Base-by-base conservation (phyloP, 1,284 basidiomycete species). In the Rhodotorula glutinis region DNA sequence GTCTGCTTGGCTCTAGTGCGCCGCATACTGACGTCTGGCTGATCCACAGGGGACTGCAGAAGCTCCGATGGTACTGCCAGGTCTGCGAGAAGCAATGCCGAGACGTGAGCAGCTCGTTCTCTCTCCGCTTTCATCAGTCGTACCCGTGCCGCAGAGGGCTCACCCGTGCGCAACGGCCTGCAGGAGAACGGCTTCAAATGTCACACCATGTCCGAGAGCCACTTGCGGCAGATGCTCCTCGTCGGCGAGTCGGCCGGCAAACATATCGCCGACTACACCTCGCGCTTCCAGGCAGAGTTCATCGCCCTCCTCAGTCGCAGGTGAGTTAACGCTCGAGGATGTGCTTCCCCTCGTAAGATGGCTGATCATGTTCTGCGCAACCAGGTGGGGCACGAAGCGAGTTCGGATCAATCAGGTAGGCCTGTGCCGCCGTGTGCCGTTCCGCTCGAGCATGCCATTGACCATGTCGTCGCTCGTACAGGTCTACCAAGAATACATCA, bases 401-500 rank as follows among this genome's bases (percentile, higher is more conserved):
- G 91, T 96, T 33, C 85, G 87, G 71, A 92, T 92, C 47, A 99
- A 99, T 78, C 88, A 87, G 49, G 49, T 51, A 16, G 23, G 47
- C 25, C 47, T 25, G 4, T 23, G 25, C 25, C 49, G n/a, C n/a
- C 14, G n/a, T 11, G 9, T 9, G 14, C 49, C n/a, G 16, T 14
- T 11, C 17, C 25, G 25, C 25, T 13, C 10, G 25, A 14, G 13
- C n/a, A 51, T 11, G 25, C 3, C 25, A 14, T 25, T 51, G 49
- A 51, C n/a, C 17, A 3, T 21, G 8, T 4, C 49, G 25, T 11
- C 25, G 9, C 25, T 51, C 49, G 11, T 25, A 27, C 16, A 51
- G 59, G 95, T 98, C 23, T 99, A 98, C 77, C 94, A 99, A 80
- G 96, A 98, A 79, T 94, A 91, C 80, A 99, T 98, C 74, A 86